Conservation (phyloP, 176 grass and related monocot genomes). For the Ensete glaucum region DNA sequence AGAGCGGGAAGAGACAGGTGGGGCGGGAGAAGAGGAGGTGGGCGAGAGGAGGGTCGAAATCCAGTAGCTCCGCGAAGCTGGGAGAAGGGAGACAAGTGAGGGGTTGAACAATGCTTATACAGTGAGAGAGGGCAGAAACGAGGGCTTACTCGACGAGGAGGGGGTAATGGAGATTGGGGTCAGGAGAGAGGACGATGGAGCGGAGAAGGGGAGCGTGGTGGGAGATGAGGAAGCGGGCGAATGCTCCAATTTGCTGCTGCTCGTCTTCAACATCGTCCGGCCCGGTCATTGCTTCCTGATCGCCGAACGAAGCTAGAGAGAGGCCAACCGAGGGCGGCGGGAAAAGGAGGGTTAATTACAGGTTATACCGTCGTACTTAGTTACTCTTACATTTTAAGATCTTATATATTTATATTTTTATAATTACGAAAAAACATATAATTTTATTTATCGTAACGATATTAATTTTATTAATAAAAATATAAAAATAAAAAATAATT, state of each 20-base stretch:
- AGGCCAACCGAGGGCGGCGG: not conserved
- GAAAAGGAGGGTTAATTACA: not conserved
- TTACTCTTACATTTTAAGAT: too few relatives aligned
- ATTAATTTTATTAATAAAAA: too few relatives aligned
- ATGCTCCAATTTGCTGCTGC: not conserved
- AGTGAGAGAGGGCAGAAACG: not conserved
- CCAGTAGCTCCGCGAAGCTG: constrained; percentile 67
- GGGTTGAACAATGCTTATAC: constrained; percentile 1
- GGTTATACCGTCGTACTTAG: too few relatives aligned
- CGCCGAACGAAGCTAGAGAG: not conserved
- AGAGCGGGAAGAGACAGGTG: constrained; percentile 10
- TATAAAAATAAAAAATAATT: too few relatives aligned
- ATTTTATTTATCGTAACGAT: too few relatives aligned
- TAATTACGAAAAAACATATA: too few relatives aligned
- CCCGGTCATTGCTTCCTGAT: not conserved
- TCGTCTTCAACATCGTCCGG: not conserved
- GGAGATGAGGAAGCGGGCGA: constrained; percentile 31
- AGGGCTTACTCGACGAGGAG: constrained; percentile 52
- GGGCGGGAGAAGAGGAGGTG: constrained; percentile 37
- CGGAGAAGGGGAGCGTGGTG: constrained; percentile 38
- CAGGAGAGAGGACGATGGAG: constrained; percentile 44
- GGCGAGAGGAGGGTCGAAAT: constrained; percentile 45
- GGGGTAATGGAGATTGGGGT: constrained; percentile 45
- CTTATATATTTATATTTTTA: too few relatives aligned
- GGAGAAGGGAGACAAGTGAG: not conserved